Percentiles rank a stretch among this genome's conserved stretches.
Evolutionary conservation across 2,329 filamentous ascomycete genomes (phyloP).

Genomic region (Trichoderma aggressivum): DNA sequence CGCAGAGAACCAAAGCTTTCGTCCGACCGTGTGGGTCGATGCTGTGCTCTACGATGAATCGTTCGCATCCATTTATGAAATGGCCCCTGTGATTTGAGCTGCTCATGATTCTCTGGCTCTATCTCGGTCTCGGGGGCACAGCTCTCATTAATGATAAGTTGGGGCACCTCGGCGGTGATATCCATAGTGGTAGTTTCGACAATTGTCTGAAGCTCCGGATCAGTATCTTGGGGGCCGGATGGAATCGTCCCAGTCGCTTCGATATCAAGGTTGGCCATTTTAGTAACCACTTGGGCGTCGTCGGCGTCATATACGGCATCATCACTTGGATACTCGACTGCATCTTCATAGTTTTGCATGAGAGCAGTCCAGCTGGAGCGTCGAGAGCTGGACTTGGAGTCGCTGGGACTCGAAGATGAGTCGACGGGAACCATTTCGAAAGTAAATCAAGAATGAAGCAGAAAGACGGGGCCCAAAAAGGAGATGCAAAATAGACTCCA

Average conservation of each 20-base stretch:
- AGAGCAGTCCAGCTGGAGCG: constrained; percentile 15
- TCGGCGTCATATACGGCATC: not conserved
- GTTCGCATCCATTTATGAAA: constrained; percentile 74
- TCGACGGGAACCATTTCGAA: constrained; percentile 35
- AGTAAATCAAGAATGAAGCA: constrained; percentile 27
- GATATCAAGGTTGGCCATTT: constrained; percentile 25
- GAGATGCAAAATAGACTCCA: constrained; percentile 23
- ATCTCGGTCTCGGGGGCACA: constrained; percentile 16
- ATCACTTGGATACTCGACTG: constrained; percentile 27
- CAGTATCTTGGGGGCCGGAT: constrained; percentile 38
- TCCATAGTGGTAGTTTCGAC: not conserved
- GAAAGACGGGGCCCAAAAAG: constrained; percentile 32
- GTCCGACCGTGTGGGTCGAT: constrained; percentile 28
- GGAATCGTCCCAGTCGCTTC: constrained; percentile 35
- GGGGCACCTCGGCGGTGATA: constrained; percentile 23
- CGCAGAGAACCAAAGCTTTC: not conserved
- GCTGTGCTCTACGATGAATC: constrained; percentile 56
- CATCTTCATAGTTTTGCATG: constrained; percentile 13
- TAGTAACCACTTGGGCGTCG: constrained; percentile 30
- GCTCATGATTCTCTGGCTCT: constrained; percentile 6
- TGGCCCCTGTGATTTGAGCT: constrained; percentile 35
- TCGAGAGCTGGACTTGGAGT: constrained; percentile 12
- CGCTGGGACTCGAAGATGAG: constrained; percentile 23
- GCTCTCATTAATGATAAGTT: constrained; percentile 27
- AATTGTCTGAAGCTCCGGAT: constrained; percentile 11